Conservation (phyloP, 75 land plant genomes). For the Selaginella tamariscina region DNA sequence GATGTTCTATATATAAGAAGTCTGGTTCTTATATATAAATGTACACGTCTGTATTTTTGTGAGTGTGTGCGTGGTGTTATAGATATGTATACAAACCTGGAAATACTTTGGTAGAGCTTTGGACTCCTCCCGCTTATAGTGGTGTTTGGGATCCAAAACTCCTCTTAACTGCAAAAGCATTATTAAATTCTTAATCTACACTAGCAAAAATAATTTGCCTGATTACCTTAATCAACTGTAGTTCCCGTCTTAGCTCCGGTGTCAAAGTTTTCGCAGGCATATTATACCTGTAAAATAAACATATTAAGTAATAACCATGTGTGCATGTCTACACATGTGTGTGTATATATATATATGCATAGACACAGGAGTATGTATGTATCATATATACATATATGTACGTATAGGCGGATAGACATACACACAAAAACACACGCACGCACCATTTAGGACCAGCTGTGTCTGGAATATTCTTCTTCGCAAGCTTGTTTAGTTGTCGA, state of each 20-base stretch:
- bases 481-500: constrained; percentile 47
- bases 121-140: constrained; percentile 65
- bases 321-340: neutral
- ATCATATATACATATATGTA: too few relatives aligned
- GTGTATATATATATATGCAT: neutral
- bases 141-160: constrained; percentile 88
- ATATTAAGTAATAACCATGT: neutral
- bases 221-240: constrained; percentile 66
- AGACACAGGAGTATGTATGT: too few relatives aligned
- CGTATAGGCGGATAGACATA: neutral
- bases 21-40: too few relatives aligned
- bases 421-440: neutral
- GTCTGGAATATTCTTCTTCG: constrained; percentile 46
- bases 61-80: too few relatives aligned
- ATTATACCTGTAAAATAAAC: constrained; percentile 53
- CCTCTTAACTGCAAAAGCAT: constrained; percentile 46
- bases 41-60: too few relatives aligned
- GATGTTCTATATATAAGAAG: too few relatives aligned
- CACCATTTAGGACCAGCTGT: constrained; percentile 69
- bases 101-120: constrained; percentile 79
- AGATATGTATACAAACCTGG: constrained; percentile 66
- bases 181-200: constrained; percentile 6
- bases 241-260: constrained; percentile 73
- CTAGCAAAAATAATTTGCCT: neutral
- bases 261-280: constrained; percentile 77